A percentile compares a stretch with the other conserved stretches of the same genome.
phyloP scores from a whole-genome alignment of 176 grass and related monocot genomes.

The Aegilops longissima region DNA sequence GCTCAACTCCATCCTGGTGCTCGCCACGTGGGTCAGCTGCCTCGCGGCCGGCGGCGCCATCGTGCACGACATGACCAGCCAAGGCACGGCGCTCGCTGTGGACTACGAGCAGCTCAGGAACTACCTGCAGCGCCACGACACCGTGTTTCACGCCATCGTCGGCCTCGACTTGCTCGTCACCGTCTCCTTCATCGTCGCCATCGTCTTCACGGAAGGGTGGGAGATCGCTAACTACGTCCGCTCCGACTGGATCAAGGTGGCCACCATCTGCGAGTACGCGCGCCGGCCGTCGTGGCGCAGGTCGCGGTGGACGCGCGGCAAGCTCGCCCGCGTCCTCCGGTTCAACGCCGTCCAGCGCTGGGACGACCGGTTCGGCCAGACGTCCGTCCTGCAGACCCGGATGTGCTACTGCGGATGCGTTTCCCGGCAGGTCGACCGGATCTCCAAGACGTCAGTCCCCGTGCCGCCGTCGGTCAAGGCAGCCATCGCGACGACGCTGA shows the following conservation, averaged over 20 bases:
- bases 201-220: slow-evolving; percentile 53
- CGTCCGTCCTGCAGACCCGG: slow-evolving; percentile 31
- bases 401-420: slow-evolving; percentile 41
- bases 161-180: slow-evolving; percentile 45
- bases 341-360: slow-evolving; percentile 28
- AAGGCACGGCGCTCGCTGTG: slow-evolving; percentile 24
- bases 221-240: slow-evolving; percentile 42
- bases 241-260: slow-evolving; percentile 59
- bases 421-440: slow-evolving; percentile 37
- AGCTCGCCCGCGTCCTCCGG: slow-evolving; percentile 27
- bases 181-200: slow-evolving; percentile 32
- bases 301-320: slow-evolving; percentile 24
- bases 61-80: slow-evolving; percentile 43
- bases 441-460: slow-evolving; percentile 14
- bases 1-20: slow-evolving; percentile 31
- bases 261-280: slow-evolving; percentile 34
- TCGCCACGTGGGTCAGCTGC: slow-evolving; percentile 41
- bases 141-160: slow-evolving; percentile 39
- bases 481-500: neutral
- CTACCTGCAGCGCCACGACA: slow-evolving; percentile 41
- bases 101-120: slow-evolving; percentile 16
- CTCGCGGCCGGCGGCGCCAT: slow-evolving; percentile 44
- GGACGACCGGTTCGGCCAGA: slow-evolving; percentile 43
- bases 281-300: slow-evolving; percentile 36
- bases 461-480: slow-evolving; percentile 44